Evolutionary conservation across 495 filamentous ascomycete genomes (phyloP).

Genomic region (Trichoderma gamsii): DNA sequence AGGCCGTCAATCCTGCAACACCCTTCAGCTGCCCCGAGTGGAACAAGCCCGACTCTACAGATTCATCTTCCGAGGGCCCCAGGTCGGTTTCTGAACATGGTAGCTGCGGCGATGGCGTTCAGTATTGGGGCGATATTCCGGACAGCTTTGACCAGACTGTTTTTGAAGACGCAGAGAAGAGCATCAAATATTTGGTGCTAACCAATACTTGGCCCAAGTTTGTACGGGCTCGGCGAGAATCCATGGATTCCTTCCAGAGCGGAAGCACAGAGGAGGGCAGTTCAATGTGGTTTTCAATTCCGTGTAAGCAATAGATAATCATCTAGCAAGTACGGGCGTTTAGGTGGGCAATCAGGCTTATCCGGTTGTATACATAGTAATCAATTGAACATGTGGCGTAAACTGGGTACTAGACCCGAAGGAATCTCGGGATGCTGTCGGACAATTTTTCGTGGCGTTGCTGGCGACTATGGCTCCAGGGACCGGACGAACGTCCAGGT

Average conservation of each 20-base stretch:
- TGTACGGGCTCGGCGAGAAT: conserved; percentile 33
- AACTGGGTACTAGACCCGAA: background rate
- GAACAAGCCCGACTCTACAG: conserved; percentile 18
- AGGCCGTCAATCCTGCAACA: conserved; percentile 17
- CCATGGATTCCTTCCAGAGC: conserved; percentile 4
- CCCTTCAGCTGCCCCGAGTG: conserved; percentile 22
- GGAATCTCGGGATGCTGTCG: too few species aligned
- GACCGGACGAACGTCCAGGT: background rate
- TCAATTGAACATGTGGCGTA: background rate
- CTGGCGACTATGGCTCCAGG: too few species aligned
- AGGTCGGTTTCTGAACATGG: conserved; percentile 1
- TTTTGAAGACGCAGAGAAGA: conserved; percentile 54
- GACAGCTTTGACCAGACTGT: conserved; percentile 44
- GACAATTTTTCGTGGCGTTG: background rate
- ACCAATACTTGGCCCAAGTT: conserved; percentile 69
- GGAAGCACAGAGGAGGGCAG: conserved; percentile 6
- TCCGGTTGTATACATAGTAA: background rate
- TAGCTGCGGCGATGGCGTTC: background rate
- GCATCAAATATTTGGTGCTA: conserved; percentile 62
- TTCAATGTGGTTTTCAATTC: background rate
- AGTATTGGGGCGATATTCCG: conserved; percentile 38
- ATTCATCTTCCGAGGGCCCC: conserved; percentile 18
- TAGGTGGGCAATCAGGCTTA: background rate
- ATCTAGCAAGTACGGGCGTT: background rate
- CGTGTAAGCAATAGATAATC: background rate